phyloP scores from a whole-genome alignment of 202 grass and related monocot species.

The Brachypodium distachyon region DNA sequence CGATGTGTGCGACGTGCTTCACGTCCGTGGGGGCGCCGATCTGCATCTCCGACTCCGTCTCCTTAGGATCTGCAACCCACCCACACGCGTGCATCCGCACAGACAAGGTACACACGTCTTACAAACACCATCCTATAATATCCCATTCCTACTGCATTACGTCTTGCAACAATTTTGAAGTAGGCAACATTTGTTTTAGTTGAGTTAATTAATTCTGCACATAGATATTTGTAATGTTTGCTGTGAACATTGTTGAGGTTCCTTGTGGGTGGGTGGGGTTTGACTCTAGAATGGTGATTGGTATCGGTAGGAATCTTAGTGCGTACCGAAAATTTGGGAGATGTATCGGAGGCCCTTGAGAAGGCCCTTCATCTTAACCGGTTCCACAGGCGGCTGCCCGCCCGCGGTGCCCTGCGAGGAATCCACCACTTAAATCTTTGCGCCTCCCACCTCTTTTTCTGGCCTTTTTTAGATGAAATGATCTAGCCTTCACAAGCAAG shows the following conservation, averaged over 20 bases:
- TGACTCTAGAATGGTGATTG: background rate
- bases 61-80: constrained; percentile 29
- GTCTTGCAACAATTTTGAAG: background rate
- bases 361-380: constrained; percentile 79
- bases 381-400: constrained; percentile 61
- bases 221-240: background rate
- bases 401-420: constrained; percentile 31
- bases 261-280: background rate
- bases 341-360: constrained; percentile 97
- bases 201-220: background rate
- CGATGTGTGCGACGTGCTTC: constrained; percentile 96
- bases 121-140: background rate
- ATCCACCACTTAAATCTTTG: constrained; percentile 42
- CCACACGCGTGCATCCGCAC: background rate
- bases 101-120: constrained; percentile 15
- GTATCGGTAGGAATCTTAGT: background rate
- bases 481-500: constrained; percentile 14
- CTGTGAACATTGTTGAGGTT: background rate
- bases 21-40: constrained; percentile 94
- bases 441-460: background rate
- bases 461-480: too few species aligned
- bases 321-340: constrained; percentile 85
- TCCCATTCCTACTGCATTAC: background rate
- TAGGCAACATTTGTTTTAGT: background rate
- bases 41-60: constrained; percentile 83